Percentiles rank a stretch among this genome's conserved stretches.
These are phyloP conservation scores for Penicillium glabrum DNA, from an alignment of 2,329 filamentous ascomycete genomes.

Conservation along the genomic window DNA sequence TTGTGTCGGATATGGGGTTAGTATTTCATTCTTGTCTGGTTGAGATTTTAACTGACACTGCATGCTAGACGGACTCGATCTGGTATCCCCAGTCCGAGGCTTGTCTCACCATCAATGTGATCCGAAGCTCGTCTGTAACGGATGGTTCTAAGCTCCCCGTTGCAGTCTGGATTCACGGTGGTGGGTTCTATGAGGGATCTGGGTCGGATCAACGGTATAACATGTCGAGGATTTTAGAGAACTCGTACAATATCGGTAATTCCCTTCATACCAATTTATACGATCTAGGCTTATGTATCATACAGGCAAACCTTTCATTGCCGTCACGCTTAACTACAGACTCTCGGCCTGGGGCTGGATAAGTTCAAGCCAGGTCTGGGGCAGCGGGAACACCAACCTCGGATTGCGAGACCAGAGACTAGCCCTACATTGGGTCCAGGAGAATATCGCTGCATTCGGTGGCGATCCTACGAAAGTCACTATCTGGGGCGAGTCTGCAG, in stretches of 20 bases:
- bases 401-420: slow-evolving; percentile 48
- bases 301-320: slow-evolving; percentile 51
- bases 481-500: slow-evolving; percentile 60
- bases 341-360: slow-evolving; percentile 56
- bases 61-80: slow-evolving; percentile 32
- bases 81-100: slow-evolving; percentile 50
- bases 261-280: background rate
- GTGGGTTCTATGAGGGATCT: slow-evolving; percentile 54
- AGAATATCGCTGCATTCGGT: slow-evolving; percentile 38
- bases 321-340: slow-evolving; percentile 56
- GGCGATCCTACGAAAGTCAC: slow-evolving; percentile 37
- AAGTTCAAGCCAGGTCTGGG: slow-evolving; percentile 45
- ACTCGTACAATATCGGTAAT: slow-evolving; percentile 49
- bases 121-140: slow-evolving; percentile 49
- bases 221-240: slow-evolving; percentile 58
- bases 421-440: slow-evolving; percentile 38
- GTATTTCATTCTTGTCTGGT: slow-evolving; percentile 15
- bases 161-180: slow-evolving; percentile 62
- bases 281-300: background rate
- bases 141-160: slow-evolving; percentile 51
- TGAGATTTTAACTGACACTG: background rate
- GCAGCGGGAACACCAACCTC: slow-evolving; percentile 54
- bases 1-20: slow-evolving; percentile 54
- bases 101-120: slow-evolving; percentile 63
- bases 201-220: slow-evolving; percentile 61